phyloP scores from a whole-genome alignment of 305 asterid genomes.

The Galium porrigens region DNA sequence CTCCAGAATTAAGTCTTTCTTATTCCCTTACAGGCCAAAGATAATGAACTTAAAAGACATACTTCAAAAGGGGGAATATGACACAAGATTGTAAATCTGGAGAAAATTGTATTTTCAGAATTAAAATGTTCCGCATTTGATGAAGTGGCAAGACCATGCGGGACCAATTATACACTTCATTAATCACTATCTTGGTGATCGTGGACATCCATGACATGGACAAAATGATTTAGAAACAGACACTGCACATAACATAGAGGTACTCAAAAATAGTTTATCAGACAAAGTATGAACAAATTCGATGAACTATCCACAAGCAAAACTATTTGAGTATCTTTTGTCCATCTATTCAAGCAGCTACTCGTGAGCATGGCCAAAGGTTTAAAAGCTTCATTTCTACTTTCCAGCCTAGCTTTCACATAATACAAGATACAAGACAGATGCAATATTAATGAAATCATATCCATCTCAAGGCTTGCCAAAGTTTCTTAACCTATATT shows the following conservation, averaged over 20 bases:
- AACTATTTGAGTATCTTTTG: background rate
- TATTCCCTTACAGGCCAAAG: background rate
- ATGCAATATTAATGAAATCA: background rate
- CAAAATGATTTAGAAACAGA: background rate
- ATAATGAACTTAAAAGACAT: background rate
- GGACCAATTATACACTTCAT: background rate
- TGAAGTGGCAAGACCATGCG: background rate
- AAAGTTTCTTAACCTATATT: background rate
- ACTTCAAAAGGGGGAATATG: background rate
- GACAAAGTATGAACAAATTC: background rate
- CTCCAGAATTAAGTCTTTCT: no score
- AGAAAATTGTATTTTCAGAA: background rate
- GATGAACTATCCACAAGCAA: background rate
- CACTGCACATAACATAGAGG: background rate
- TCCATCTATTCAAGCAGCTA: background rate
- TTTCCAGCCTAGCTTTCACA: background rate
- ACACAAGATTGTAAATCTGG: background rate
- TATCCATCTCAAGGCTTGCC: background rate
- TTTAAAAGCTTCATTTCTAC: background rate
- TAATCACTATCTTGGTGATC: no score
- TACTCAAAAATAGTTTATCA: background rate
- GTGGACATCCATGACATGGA: background rate
- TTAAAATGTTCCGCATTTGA: background rate
- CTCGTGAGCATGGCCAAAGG: background rate
- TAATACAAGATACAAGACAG: background rate